These are phyloP conservation scores for Botrytis sinoallii DNA, from an alignment of 2,329 filamentous ascomycete species.

Conservation along the genomic window DNA sequence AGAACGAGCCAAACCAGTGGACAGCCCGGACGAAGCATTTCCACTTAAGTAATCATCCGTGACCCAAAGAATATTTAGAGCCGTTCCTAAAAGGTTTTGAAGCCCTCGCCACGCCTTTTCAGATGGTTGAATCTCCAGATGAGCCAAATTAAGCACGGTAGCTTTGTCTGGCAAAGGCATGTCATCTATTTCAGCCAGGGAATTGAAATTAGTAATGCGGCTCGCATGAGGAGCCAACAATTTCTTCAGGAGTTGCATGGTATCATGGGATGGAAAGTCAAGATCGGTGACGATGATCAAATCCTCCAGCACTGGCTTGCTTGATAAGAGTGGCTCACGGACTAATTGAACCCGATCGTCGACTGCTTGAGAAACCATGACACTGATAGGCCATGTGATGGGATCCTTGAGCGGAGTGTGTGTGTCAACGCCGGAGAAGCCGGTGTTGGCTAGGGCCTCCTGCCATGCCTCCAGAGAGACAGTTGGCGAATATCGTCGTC, in stretches of 20 bases:
- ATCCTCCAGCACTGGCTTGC: neutral
- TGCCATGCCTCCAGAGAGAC: conserved; percentile 27
- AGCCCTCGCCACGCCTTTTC: neutral
- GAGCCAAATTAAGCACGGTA: neutral
- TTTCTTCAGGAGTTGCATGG: neutral
- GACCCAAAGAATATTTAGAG: neutral
- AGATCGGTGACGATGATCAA: neutral
- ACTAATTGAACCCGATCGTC: conserved; percentile 17
- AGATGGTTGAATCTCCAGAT: neutral
- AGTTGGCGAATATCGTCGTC: neutral
- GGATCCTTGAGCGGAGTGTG: conserved; percentile 10
- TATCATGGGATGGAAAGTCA: neutral
- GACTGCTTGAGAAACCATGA: conserved; percentile 16
- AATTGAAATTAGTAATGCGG: neutral
- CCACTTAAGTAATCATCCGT: neutral
- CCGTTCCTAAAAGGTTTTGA: neutral
- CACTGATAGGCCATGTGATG: neutral
- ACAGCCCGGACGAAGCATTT: neutral
- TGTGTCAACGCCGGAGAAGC: conserved; percentile 35
- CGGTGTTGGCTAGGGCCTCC: conserved; percentile 26
- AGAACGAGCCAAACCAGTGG: neutral
- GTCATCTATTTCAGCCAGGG: neutral
- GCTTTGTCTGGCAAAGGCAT: neutral
- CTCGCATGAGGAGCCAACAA: neutral
- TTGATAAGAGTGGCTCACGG: conserved; percentile 12